A percentile compares a stretch with the other conserved stretches of the same genome.
phyloP scores from a whole-genome alignment of 306 rosid species.

The Cucurbita pepo region DNA sequence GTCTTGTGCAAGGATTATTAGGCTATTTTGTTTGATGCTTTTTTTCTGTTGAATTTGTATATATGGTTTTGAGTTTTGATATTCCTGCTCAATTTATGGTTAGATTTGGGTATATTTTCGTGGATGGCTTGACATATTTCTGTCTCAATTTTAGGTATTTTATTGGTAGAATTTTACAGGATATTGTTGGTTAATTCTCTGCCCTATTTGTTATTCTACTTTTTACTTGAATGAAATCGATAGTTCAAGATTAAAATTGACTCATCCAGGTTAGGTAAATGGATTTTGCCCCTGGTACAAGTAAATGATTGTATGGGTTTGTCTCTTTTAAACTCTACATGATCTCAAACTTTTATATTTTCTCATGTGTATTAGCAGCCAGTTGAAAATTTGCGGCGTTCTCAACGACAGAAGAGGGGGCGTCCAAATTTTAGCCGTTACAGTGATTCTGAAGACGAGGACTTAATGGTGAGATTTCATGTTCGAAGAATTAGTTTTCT shows the following conservation, averaged over 20 bases:
- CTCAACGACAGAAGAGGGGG: neutral
- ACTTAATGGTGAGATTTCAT: neutral
- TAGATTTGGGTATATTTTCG: too few species aligned
- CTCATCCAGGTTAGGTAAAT: neutral
- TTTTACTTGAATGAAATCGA: neutral
- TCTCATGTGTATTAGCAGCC: neutral
- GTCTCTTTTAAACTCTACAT: neutral
- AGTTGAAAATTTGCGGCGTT: neutral
- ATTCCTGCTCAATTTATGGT: neutral
- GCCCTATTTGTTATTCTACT: neutral
- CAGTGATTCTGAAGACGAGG: constrained; percentile 5
- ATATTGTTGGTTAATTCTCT: neutral
- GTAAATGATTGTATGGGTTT: neutral
- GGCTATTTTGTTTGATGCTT: neutral
- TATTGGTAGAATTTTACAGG: neutral
- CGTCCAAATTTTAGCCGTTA: neutral
- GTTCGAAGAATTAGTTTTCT: neutral
- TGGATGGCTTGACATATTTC: neutral
- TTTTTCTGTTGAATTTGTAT: neutral
- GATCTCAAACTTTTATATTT: neutral
- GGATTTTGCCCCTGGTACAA: neutral
- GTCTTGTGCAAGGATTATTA: neutral
- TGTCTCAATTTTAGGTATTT: neutral
- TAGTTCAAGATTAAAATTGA: neutral
- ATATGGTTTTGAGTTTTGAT: neutral